Percentiles rank a stretch among this genome's conserved stretches.
Conservation (phyloP, 352 stramenopile genomes). For the Phytopythium vexans region DNA sequence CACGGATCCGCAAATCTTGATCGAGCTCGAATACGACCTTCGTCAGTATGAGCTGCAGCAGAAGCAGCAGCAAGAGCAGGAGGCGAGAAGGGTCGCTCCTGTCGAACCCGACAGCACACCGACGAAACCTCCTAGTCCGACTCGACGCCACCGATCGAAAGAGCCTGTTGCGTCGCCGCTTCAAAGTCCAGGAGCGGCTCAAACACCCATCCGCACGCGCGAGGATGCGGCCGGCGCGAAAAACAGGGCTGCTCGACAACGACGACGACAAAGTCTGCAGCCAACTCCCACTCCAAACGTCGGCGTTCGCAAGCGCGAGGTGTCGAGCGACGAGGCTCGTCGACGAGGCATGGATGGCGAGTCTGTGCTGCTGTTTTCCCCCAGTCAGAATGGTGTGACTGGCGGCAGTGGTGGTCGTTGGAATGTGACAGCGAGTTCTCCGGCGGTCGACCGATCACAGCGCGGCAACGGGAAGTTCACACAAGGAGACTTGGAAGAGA, state of each 20-base stretch:
- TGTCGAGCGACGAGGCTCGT: constrained; percentile 33
- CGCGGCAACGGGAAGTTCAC: constrained; percentile 24
- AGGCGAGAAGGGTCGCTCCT: constrained; percentile 7
- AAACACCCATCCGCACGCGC: constrained; percentile 34
- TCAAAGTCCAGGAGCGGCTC: constrained; percentile 24
- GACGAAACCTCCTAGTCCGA: not conserved
- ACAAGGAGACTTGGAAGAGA: constrained; percentile 57
- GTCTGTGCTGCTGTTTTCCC: constrained; percentile 58
- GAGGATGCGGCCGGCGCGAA: constrained; percentile 24
- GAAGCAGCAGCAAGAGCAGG: constrained; percentile 43
- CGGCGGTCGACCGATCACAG: constrained; percentile 27
- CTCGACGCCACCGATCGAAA: not conserved
- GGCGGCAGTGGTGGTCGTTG: constrained; percentile 25
- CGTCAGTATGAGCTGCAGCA: constrained; percentile 72
- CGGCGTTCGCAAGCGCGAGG: constrained; percentile 28
- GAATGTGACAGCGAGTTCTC: constrained; percentile 60
- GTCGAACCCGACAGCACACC: not conserved
- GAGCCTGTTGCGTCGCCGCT: not conserved
- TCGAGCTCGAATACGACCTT: constrained; percentile 97
- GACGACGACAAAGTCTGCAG: constrained; percentile 45
- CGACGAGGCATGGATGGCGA: constrained; percentile 2
- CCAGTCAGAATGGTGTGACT: constrained; percentile 23
- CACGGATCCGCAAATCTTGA: constrained; percentile 90
- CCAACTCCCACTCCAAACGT: constrained; percentile 37
- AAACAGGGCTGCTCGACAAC: constrained; percentile 8